Evolutionary conservation across 1,139 yeast species (phyloP).

Genomic region (Groenewaldozyma auringiensis): DNA sequence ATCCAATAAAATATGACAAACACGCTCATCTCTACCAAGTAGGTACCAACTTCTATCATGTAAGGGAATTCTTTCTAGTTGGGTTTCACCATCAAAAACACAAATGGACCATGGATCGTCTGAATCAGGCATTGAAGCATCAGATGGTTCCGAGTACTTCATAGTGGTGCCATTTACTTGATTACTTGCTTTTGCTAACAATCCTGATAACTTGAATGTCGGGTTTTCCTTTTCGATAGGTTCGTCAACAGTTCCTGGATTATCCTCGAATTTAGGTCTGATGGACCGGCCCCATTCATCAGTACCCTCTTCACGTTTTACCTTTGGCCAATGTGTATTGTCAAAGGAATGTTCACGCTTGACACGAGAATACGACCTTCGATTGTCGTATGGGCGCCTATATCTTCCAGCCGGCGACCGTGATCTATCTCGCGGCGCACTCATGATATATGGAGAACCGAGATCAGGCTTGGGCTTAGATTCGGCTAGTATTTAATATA

Average conservation of each 20-base stretch:
- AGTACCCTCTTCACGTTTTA: not conserved
- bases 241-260: not conserved
- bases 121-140: constrained; percentile 33
- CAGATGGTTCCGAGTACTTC: constrained; percentile 41
- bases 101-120: constrained; percentile 12
- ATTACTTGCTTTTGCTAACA: constrained; percentile 39
- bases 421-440: not conserved
- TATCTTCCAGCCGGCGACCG: not conserved
- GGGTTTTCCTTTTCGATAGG: constrained; percentile 28
- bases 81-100: constrained; percentile 21
- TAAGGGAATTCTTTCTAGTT: constrained; percentile 26
- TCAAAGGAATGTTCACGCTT: not conserved
- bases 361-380: not conserved
- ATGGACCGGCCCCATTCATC: not conserved
- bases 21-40: constrained; percentile 41
- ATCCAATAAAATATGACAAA: constrained; percentile 38
- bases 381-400: not conserved
- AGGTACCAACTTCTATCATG: constrained; percentile 31
- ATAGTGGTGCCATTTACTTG: constrained; percentile 35
- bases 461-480: not conserved
- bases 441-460: not conserved
- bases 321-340: not conserved
- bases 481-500: too few relatives aligned
- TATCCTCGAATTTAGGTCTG: not conserved
- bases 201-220: constrained; percentile 40